A percentile compares a stretch with the other conserved stretches of the same genome.
These are phyloP conservation scores for Grigorovia humatica DNA, from an alignment of 805 yeast genomes.

Conservation along the genomic window DNA sequence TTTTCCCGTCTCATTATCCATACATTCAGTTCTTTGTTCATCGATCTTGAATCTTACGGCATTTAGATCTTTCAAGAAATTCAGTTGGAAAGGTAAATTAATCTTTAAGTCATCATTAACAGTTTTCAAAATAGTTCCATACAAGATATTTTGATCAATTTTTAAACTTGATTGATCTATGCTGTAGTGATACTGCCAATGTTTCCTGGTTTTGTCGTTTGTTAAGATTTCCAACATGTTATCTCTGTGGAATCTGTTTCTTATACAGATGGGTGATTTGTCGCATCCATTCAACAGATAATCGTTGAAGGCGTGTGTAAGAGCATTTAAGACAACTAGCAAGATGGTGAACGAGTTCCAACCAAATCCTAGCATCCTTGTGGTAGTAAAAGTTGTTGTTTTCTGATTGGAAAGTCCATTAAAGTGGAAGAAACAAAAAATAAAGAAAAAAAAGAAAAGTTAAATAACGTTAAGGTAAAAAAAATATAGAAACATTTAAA, in stretches of 20 bases:
- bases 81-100: conserved; percentile 46
- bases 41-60: conserved; percentile 55
- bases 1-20: conserved; percentile 3
- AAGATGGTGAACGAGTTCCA: neutral
- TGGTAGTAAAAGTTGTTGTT: no score
- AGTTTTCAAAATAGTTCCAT: conserved; percentile 18
- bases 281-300: conserved; percentile 68
- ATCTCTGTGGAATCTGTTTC: conserved; percentile 62
- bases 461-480: neutral
- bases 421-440: neutral
- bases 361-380: neutral
- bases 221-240: conserved; percentile 27
- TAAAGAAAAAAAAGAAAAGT: neutral
- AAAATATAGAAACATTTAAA: neutral
- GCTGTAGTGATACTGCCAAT: conserved; percentile 24
- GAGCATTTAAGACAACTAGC: neutral
- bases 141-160: conserved; percentile 27
- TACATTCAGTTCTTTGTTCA: conserved; percentile 39
- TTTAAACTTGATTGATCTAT: conserved; percentile 31
- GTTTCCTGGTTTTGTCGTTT: neutral
- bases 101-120: conserved; percentile 29
- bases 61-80: conserved; percentile 41
- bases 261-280: conserved; percentile 71
- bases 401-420: neutral
- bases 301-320: conserved; percentile 42